Evolutionary conservation across 352 stramenopile genomes (phyloP).

Genomic region (Blastocystis sp.): DNA sequence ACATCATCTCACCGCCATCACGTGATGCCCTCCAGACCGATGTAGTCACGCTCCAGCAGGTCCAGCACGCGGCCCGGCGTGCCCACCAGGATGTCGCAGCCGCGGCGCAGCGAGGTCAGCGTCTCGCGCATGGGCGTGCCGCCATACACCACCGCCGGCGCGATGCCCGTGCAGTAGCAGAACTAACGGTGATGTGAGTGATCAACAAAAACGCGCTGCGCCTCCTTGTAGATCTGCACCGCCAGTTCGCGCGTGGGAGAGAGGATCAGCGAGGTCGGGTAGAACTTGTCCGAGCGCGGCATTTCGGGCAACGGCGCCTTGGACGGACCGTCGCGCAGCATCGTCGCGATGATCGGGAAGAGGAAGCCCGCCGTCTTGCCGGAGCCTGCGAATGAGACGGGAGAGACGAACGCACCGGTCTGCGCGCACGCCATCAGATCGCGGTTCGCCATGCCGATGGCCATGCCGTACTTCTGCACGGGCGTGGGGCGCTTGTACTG

Average conservation of each 20-base stretch:
- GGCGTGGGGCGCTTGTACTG: slow-evolving; percentile 93
- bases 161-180: slow-evolving; percentile 89
- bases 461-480: slow-evolving; percentile 98
- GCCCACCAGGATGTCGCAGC: slow-evolving; percentile 92
- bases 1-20: slow-evolving; percentile 70
- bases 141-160: slow-evolving; percentile 89
- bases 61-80: slow-evolving; percentile 94
- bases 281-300: slow-evolving; percentile 77
- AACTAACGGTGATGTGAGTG: slow-evolving; percentile 77
- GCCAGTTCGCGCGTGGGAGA: slow-evolving; percentile 89
- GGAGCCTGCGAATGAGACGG: slow-evolving; percentile 75
- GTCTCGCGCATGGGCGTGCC: slow-evolving; percentile 85
- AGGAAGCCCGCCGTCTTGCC: slow-evolving; percentile 93
- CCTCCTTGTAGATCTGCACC: slow-evolving; percentile 91
- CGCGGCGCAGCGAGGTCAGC: slow-evolving; percentile 78
- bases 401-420: slow-evolving; percentile 75
- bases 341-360: slow-evolving; percentile 91
- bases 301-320: slow-evolving; percentile 64
- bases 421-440: slow-evolving; percentile 99
- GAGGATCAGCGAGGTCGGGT: slow-evolving; percentile 85
- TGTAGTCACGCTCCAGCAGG: slow-evolving; percentile 87
- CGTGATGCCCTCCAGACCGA: slow-evolving; percentile 84
- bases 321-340: slow-evolving; percentile 82
- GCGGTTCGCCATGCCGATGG: slow-evolving; percentile 85
- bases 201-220: slow-evolving; percentile 71